Base-by-base conservation (phyloP, 2,329 filamentous ascomycete genomes). In the Xylogone sp. region DNA sequence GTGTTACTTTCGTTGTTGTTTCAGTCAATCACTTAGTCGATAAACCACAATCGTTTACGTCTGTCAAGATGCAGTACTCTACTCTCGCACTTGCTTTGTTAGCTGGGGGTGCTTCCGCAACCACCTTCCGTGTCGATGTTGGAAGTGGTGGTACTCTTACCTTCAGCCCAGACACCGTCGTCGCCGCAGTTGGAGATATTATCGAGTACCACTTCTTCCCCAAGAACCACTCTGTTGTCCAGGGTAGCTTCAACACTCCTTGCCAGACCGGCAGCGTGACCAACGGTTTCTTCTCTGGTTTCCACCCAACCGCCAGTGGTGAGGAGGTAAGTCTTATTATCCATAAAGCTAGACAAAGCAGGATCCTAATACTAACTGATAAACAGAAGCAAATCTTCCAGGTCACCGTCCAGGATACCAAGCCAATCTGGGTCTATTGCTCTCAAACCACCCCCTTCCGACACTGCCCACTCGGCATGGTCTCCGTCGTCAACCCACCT, bases 201-300 rank as follows among this genome's bases (percentile, higher is more conserved):
- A 63, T 83, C 52, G 77, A 82, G 67, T 83, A 75, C 69, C 74
- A 77, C 60, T 82, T 76, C 70, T 74, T 73, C 55, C 72, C 78
- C 8, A 62, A 58, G 52, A 78, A 76, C 67, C 22, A 44, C 34
- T 22, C 21, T 16, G 47, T 43, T 6, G 34, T 44, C 2, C 48
- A 44, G 21, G 42, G 48, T 20, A 22, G 16, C 27, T 34, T 16
- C 20, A 43, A 49, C 19, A 43, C 21, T 19, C 22, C 39, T 18
- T 44, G 42, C 42, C 21, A 44, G 34, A 39, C 34, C n/a, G 34
- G 34, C 34, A 16, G 12, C n/a, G 34, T 39, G 12, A 39, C 34
- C n/a, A 16, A 39, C n/a, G 34, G 34, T 16, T 39, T 39, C 34
- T 39, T 39, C 34, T 39, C 34, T 16, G 34, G 34, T 16, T 39